Evolutionary conservation across 2,329 filamentous ascomycete species (phyloP).

Genomic region (Trichocomaceae sp.): DNA sequence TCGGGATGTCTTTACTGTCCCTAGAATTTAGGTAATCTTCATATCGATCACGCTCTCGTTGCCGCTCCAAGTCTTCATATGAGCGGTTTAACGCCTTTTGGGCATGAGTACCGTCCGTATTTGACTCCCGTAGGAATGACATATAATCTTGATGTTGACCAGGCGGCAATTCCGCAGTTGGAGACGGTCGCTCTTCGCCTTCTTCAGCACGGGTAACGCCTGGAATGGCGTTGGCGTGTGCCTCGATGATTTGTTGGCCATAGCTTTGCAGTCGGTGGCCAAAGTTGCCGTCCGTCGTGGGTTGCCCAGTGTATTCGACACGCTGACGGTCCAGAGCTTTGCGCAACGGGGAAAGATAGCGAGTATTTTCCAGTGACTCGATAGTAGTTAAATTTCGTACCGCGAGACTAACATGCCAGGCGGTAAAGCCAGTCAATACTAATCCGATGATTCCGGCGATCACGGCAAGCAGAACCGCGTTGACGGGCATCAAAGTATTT

Average conservation of each 20-base stretch:
- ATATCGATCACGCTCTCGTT: constrained; percentile 62
- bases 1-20: constrained; percentile 79
- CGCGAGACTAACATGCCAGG: constrained; percentile 83
- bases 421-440: constrained; percentile 81
- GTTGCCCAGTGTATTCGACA: constrained; percentile 37
- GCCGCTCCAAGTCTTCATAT: constrained; percentile 54
- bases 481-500: constrained; percentile 76
- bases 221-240: constrained; percentile 73
- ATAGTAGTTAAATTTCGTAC: constrained; percentile 82
- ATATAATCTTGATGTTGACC: constrained; percentile 14
- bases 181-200: constrained; percentile 56
- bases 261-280: constrained; percentile 50
- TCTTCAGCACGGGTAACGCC: constrained; percentile 76
- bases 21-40: constrained; percentile 81
- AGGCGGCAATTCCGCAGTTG: constrained; percentile 16
- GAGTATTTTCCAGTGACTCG: constrained; percentile 90
- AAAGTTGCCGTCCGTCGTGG: constrained; percentile 30
- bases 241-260: constrained; percentile 69
- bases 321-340: constrained; percentile 62
- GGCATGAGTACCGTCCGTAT: constrained; percentile 36
- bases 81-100: constrained; percentile 40
- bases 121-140: constrained; percentile 10
- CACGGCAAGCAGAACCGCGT: constrained; percentile 82
- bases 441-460: constrained; percentile 85
- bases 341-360: constrained; percentile 77